Conservation (phyloP, 805 yeast species). For the Teunomyces gatunensis region DNA sequence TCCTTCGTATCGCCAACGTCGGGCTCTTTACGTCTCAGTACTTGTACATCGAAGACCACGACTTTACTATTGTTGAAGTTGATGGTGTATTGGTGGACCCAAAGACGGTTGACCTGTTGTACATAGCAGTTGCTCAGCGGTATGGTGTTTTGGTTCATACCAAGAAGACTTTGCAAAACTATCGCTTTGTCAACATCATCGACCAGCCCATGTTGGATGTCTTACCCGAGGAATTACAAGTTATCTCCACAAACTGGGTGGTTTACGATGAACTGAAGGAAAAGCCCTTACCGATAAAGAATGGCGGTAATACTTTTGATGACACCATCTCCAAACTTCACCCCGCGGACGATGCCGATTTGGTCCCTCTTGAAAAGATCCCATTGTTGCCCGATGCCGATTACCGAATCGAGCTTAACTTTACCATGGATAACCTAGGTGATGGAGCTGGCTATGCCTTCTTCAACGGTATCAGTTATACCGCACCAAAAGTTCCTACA, state of each 20-base stretch:
- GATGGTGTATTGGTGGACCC: conserved; percentile 60
- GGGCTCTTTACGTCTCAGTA: conserved; percentile 72
- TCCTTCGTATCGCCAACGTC: conserved; percentile 60
- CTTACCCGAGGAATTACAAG: conserved; percentile 56
- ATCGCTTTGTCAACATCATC: conserved; percentile 57
- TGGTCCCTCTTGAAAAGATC: conserved; percentile 59
- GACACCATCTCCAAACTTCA: conserved; percentile 29
- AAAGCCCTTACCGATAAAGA: conserved; percentile 24
- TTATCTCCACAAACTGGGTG: conserved; percentile 55
- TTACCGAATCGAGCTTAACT: conserved; percentile 54
- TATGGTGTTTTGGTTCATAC: conserved; percentile 66
- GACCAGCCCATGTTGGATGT: conserved; percentile 70
- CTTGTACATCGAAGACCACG: conserved; percentile 41
- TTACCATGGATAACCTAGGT: conserved; percentile 65
- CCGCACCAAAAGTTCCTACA: conserved; percentile 70
- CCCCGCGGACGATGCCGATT: conserved; percentile 69
- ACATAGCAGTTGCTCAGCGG: conserved; percentile 80
- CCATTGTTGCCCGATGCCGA: conserved; percentile 59
- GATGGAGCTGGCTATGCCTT: conserved; percentile 77
- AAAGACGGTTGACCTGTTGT: conserved; percentile 50
- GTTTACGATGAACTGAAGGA: conserved; percentile 42
- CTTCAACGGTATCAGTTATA: conserved; percentile 65
- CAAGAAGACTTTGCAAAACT: conserved; percentile 47
- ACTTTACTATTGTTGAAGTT: conserved; percentile 39
- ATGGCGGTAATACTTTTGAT: conserved; percentile 31